Conservation (phyloP, 805 yeast species). For the Candida manassasensis region DNA sequence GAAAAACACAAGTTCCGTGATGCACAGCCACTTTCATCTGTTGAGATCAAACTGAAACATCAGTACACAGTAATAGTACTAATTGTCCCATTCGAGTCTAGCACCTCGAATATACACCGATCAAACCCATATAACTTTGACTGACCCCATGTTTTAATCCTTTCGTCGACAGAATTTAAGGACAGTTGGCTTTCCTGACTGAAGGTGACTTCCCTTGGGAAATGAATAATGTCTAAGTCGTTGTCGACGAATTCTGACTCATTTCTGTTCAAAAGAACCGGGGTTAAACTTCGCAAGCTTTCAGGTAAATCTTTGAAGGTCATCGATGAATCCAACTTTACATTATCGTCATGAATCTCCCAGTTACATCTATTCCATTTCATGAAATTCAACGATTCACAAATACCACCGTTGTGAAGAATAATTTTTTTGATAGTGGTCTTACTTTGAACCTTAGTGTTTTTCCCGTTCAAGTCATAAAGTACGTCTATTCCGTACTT, state of each 20-base stretch:
- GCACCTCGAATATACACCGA: conserved; percentile 40
- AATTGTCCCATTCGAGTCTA: conserved; percentile 32
- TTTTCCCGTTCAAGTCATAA: conserved; percentile 35
- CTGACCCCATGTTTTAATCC: conserved; percentile 39
- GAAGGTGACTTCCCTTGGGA: conserved; percentile 12
- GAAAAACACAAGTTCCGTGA: too few relatives aligned
- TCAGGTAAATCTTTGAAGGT: conserved; percentile 28
- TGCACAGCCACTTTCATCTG: too few relatives aligned
- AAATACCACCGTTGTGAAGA: conserved; percentile 46
- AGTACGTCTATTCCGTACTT: conserved; percentile 50
- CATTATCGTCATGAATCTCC: conserved; percentile 19
- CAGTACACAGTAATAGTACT: conserved; percentile 35
- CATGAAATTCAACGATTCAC: conserved; percentile 50
- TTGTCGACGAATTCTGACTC: conserved; percentile 37
- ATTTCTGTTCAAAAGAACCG: conserved; percentile 34
- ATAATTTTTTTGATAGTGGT: conserved; percentile 43
- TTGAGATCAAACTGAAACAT: too few relatives aligned
- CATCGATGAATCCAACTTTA: conserved; percentile 18
- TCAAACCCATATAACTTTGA: conserved; percentile 36
- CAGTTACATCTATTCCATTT: conserved; percentile 50
- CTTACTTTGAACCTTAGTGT: conserved; percentile 10
- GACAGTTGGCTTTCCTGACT: conserved; percentile 4
- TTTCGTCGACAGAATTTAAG: conserved; percentile 9
- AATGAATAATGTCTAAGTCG: conserved; percentile 30
- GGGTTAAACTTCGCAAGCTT: conserved; percentile 20